Evolutionary conservation across 73 alveolate genomes (phyloP), one percentile per base, ranked within the genome.

Genomic region (Stentor roeselii): DNA sequence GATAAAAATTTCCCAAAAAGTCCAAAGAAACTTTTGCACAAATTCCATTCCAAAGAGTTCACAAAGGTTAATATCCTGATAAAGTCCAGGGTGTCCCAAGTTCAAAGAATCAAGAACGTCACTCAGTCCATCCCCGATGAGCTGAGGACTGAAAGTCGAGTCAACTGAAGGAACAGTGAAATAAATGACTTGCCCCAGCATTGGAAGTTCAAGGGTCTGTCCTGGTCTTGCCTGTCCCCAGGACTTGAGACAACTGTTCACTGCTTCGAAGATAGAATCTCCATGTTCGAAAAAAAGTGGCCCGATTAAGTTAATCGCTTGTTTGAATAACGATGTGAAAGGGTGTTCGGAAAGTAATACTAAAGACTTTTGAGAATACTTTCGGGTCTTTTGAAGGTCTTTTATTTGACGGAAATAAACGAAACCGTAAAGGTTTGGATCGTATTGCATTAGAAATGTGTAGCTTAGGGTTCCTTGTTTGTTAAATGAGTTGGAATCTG

Each of bases 221-320:
- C 85, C 85, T n/a, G 3, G 2, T 27, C 14, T 39, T 15, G n/a
- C 6, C n/a, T 42, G 15, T 37, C 85, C 78, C 78, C 85, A 76
- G 85, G 83, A 21, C 31, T 31, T 34, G n/a, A 67, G n/a, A 15
- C 77, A 21, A 21, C 77, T 27, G 32, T 27, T 15, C 15, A 38
- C 14, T 15, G 78, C 77, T 40, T 80, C 87, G 14, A 80, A 80
- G 6, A 60, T 60, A 1, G n/a, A 11, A 1, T n/a, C n/a, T 35
- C 87, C 87, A 21, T 80, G 41, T 35, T 34, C 60, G 38, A 80
- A 80, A 74, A 60, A 80, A 15, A 39, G 31, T 74, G 84, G 84
- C 2, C 87, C 87, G 30, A 80, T n/a, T 74, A 59, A 60, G 6
- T 42, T n/a, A 0, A 80, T 60, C 21, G 60, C n/a, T 0, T 80